Evolutionary conservation across 2,329 filamentous ascomycete genomes (phyloP).

Genomic region (Verticillium albo-atrum): DNA sequence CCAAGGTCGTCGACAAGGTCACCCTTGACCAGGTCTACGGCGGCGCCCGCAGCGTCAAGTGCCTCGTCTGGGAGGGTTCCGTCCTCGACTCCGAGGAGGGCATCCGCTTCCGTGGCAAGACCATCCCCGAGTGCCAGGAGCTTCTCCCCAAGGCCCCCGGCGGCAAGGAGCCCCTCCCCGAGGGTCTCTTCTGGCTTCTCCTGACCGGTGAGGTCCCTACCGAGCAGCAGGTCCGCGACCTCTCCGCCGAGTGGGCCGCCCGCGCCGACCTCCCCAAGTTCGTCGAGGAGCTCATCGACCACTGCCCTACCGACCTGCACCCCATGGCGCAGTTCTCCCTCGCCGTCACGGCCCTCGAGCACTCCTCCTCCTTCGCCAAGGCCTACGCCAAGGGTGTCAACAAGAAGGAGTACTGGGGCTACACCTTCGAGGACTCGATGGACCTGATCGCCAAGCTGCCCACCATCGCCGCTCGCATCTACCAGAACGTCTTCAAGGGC

Average conservation of each 20-base stretch:
- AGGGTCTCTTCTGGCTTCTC: constrained; percentile 99
- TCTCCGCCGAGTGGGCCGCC: constrained; percentile 98
- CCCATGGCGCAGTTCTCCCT: constrained; percentile 99
- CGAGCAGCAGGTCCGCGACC: constrained; percentile 96
- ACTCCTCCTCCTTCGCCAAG: constrained; percentile 96
- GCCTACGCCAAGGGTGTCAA: constrained; percentile 98
- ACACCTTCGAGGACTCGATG: constrained; percentile 99
- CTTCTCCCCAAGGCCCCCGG: constrained; percentile 95
- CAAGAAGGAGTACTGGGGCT: constrained; percentile 99
- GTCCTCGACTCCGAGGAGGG: constrained; percentile 98
- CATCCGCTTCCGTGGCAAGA: constrained; percentile 99
- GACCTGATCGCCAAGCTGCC: constrained; percentile 99
- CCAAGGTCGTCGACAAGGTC: constrained; percentile 94
- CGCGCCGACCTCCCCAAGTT: constrained; percentile 96
- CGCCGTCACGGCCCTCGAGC: constrained; percentile 95
- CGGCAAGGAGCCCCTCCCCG: constrained; percentile 93
- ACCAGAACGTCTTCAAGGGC: constrained; percentile 99
- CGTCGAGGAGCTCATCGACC: constrained; percentile 98
- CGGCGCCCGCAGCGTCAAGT: constrained; percentile 98
- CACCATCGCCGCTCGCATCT: constrained; percentile 96
- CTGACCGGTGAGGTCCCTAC: constrained; percentile 95
- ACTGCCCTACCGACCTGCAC: constrained; percentile 97
- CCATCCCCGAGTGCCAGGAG: constrained; percentile 98
- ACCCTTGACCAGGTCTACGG: constrained; percentile 99
- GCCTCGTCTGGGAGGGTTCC: constrained; percentile 97